Conservation (phyloP, 768 basidiomycete species). For the Termitomyces eurrhizus region DNA sequence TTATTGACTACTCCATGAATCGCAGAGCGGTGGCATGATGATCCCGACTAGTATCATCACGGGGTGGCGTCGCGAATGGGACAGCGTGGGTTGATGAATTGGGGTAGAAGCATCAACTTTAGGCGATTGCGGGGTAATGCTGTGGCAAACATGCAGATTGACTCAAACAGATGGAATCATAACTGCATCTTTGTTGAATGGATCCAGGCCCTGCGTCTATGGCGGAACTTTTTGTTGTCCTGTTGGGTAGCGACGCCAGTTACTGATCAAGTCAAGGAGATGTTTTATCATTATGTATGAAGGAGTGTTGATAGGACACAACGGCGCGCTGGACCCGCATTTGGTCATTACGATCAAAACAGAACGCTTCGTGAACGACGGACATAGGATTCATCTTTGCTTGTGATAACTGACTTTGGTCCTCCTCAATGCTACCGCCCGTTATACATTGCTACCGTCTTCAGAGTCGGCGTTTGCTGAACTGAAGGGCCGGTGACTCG, state of each 20-base stretch:
- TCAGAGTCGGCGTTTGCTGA: slow-evolving; percentile 1
- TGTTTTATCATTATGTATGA: slow-evolving; percentile 1
- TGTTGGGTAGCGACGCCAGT: not conserved
- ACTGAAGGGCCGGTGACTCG: not conserved
- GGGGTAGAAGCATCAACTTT: not conserved
- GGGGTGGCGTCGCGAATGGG: not conserved
- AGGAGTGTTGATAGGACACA: not conserved
- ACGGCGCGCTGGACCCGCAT: not conserved
- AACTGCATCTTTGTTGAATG: not conserved
- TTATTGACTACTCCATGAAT: not conserved
- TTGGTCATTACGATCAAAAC: slow-evolving; percentile 4
- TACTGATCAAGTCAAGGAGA: slow-evolving; percentile 1
- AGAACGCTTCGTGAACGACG: slow-evolving; percentile 7
- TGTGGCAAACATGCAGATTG: not conserved
- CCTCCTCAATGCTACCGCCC: not conserved
- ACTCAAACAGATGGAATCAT: not conserved
- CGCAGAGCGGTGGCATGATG: not conserved
- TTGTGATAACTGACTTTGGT: not conserved
- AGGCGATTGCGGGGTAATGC: slow-evolving; percentile 8
- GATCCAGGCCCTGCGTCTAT: not conserved
- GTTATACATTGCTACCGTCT: slow-evolving; percentile 1
- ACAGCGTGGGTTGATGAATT: slow-evolving; percentile 3
- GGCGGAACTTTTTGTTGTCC: not conserved
- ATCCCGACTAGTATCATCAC: not conserved
- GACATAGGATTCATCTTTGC: not conserved